These are phyloP conservation scores for Fusarium nematophilum DNA, from an alignment of 2,329 filamentous ascomycete species.

Conservation along the genomic window DNA sequence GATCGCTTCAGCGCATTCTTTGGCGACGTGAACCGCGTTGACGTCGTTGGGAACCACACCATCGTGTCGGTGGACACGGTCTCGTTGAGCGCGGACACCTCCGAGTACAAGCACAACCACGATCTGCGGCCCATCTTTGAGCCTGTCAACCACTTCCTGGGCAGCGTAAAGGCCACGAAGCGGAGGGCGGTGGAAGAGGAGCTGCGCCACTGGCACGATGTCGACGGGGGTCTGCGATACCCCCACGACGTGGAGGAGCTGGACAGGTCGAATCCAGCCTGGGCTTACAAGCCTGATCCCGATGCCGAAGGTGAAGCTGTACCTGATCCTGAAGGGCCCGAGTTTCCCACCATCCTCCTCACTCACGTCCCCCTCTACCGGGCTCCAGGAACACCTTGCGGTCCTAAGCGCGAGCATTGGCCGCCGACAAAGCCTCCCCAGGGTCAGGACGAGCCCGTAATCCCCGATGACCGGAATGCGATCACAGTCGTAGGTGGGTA, in stretches of 20 bases:
- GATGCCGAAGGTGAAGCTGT: conserved; percentile 43
- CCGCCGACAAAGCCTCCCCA: conserved; percentile 74
- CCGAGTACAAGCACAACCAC: conserved; percentile 61
- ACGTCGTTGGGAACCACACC: conserved; percentile 93
- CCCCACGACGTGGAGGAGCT: conserved; percentile 70
- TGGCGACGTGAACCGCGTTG: conserved; percentile 89
- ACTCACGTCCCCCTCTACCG: conserved; percentile 93
- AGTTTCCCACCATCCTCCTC: conserved; percentile 88
- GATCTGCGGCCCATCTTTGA: conserved; percentile 75
- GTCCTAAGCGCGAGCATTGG: conserved; percentile 85
- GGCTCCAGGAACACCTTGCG: conserved; percentile 84
- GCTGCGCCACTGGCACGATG: conserved; percentile 72
- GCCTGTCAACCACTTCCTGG: conserved; percentile 81
- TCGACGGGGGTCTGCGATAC: conserved; percentile 66
- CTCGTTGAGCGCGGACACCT: conserved; percentile 80
- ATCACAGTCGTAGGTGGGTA: conserved; percentile 84
- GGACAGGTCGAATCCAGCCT: conserved; percentile 54
- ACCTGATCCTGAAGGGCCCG: conserved; percentile 57
- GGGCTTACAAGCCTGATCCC: conserved; percentile 44
- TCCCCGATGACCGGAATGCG: conserved; percentile 78
- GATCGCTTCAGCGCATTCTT: conserved; percentile 90
- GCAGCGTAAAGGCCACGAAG: conserved; percentile 72
- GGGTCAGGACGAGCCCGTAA: conserved; percentile 64
- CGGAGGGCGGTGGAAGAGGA: conserved; percentile 76
- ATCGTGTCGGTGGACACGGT: conserved; percentile 93